Evolutionary conservation across 31 red algal species (phyloP).

Genomic region (Porphyra umbilicalis): DNA sequence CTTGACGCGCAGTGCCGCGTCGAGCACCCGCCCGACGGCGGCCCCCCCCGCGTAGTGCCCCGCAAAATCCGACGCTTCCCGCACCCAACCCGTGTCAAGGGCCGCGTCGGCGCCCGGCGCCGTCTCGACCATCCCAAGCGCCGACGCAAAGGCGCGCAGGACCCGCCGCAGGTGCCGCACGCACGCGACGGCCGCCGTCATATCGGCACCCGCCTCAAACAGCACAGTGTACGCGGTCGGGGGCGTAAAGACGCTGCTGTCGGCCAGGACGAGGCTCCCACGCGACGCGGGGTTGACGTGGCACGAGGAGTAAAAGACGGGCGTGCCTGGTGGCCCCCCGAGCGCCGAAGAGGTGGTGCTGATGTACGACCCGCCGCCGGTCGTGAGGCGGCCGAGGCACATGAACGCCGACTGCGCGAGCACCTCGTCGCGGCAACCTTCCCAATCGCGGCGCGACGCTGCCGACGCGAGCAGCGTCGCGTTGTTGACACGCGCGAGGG

Average conservation of each 20-base stretch:
- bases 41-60: conserved; percentile 25
- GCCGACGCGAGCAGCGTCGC: neutral
- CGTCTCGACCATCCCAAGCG: too few relatives aligned
- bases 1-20: conserved; percentile 7
- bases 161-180: too few relatives aligned
- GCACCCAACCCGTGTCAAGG: too few relatives aligned
- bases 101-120: too few relatives aligned
- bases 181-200: too few relatives aligned
- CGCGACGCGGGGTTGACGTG: neutral
- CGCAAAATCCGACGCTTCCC: conserved; percentile 7
- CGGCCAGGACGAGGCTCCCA: too few relatives aligned
- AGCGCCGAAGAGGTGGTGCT: neutral
- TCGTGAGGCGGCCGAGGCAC: neutral
- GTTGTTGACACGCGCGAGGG: neutral
- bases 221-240: too few relatives aligned
- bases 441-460: neutral
- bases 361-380: neutral
- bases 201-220: too few relatives aligned
- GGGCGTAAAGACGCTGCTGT: too few relatives aligned
- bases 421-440: neutral
- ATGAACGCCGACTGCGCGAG: neutral
- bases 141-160: too few relatives aligned
- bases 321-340: too few relatives aligned
- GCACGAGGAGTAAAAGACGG: neutral
- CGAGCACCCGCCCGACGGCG: conserved; percentile 16